Evolutionary conservation across 805 yeast species (phyloP).

Genomic region (Saturnispora sekii): DNA sequence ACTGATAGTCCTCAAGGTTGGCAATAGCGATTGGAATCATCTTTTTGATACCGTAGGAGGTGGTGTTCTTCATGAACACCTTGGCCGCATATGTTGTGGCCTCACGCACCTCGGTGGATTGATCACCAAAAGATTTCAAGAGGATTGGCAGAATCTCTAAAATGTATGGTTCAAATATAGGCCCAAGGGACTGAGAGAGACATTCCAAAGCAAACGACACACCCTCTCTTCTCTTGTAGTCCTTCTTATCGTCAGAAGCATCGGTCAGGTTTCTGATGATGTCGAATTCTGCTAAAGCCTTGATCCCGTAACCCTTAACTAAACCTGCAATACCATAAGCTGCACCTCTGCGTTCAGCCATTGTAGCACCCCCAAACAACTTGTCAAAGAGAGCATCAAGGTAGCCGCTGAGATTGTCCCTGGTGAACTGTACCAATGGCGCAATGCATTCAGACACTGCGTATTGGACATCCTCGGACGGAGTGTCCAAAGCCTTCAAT

Average conservation of each 20-base stretch:
- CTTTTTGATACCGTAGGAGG: slow-evolving; percentile 84
- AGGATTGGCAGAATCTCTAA: slow-evolving; percentile 79
- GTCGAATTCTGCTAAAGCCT: slow-evolving; percentile 65
- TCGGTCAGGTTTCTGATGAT: slow-evolving; percentile 64
- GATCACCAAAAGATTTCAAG: slow-evolving; percentile 76
- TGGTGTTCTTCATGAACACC: slow-evolving; percentile 80
- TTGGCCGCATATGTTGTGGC: slow-evolving; percentile 85
- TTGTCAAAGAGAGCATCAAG: slow-evolving; percentile 50
- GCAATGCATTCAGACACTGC: slow-evolving; percentile 83
- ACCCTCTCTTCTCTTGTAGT: slow-evolving; percentile 68
- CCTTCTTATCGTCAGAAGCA: slow-evolving; percentile 82
- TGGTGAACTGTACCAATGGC: slow-evolving; percentile 61
- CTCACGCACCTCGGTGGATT: slow-evolving; percentile 73
- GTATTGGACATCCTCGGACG: slow-evolving; percentile 82
- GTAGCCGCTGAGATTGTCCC: slow-evolving; percentile 39
- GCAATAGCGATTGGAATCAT: slow-evolving; percentile 85
- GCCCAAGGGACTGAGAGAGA: slow-evolving; percentile 65
- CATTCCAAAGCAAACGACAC: slow-evolving; percentile 83
- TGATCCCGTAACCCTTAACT: slow-evolving; percentile 82
- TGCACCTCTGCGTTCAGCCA: slow-evolving; percentile 74
- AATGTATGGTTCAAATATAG: slow-evolving; percentile 87
- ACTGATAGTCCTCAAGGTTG: slow-evolving; percentile 77
- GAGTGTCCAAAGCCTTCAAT: slow-evolving; percentile 67
- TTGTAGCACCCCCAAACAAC: slow-evolving; percentile 41
- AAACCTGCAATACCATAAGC: slow-evolving; percentile 95